Evolutionary conservation across 805 yeast species (phyloP).

Genomic region (Debaryomyces castellii): DNA sequence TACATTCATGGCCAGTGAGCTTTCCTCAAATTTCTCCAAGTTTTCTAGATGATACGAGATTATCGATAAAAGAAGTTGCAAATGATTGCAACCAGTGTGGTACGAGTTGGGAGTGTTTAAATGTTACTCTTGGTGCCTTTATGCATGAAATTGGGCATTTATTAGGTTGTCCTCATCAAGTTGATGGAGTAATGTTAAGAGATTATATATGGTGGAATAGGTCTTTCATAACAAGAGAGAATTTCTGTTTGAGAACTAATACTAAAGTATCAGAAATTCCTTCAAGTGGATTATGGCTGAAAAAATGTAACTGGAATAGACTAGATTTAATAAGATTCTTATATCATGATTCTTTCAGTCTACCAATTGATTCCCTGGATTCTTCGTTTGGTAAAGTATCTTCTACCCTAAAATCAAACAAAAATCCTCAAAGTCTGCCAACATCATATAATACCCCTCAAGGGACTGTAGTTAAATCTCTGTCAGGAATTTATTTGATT

Average conservation of each 20-base stretch:
- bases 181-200: slow-evolving; percentile 84
- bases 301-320: slow-evolving; percentile 86
- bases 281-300: slow-evolving; percentile 42
- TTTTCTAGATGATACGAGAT: slow-evolving; percentile 69
- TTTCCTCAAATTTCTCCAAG: slow-evolving; percentile 67
- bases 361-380: slow-evolving; percentile 63
- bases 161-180: slow-evolving; percentile 91
- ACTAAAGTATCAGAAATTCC: slow-evolving; percentile 41
- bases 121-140: slow-evolving; percentile 87
- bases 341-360: slow-evolving; percentile 74
- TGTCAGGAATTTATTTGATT: slow-evolving; percentile 69
- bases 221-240: slow-evolving; percentile 74
- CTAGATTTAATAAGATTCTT: slow-evolving; percentile 75
- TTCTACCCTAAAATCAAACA: slow-evolving; percentile 25
- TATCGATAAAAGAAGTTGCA: slow-evolving; percentile 73
- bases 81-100: slow-evolving; percentile 86
- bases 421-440: slow-evolving; percentile 14
- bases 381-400: slow-evolving; percentile 32
- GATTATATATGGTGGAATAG: slow-evolving; percentile 82
- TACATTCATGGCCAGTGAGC: slow-evolving; percentile 89
- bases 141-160: slow-evolving; percentile 94
- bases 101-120: slow-evolving; percentile 85
- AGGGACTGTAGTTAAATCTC: slow-evolving; percentile 43
- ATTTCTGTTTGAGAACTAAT: slow-evolving; percentile 51
- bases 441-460: slow-evolving; percentile 18